Conservation (phyloP, 2,329 filamentous ascomycete species). For the Thielaviopsis punctulata region DNA sequence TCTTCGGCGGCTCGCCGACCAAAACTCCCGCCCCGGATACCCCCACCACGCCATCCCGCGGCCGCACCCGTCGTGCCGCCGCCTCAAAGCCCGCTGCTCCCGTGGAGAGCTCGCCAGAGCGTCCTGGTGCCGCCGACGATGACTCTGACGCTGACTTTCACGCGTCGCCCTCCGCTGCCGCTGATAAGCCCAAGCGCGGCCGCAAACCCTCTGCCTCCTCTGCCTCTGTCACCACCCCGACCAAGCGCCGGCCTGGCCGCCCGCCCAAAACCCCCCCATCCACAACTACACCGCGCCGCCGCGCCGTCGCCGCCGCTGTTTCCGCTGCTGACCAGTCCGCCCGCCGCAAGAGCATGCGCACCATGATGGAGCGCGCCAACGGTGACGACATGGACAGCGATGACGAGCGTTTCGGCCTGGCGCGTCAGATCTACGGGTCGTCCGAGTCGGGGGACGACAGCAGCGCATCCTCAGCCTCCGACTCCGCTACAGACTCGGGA, state of each 20-base stretch:
- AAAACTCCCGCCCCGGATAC: constrained; percentile 4
- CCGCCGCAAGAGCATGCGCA: constrained; percentile 64
- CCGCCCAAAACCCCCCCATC: constrained; percentile 16
- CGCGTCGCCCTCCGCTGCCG: not conserved
- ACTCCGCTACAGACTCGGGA: constrained; percentile 31
- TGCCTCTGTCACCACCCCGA: constrained; percentile 16
- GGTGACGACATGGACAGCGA: constrained; percentile 50
- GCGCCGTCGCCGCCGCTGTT: constrained; percentile 27
- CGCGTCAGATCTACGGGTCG: constrained; percentile 46
- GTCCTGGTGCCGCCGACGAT: constrained; percentile 1
- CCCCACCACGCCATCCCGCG: constrained; percentile 2
- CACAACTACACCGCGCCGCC: constrained; percentile 36
- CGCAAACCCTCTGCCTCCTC: constrained; percentile 11
- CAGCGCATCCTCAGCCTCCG: constrained; percentile 17
- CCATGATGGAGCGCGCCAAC: constrained; percentile 55
- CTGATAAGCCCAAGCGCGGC: constrained; percentile 6
- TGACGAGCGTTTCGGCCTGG: constrained; percentile 51
- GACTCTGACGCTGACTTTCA: constrained; percentile 6
- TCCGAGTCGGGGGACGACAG: constrained; percentile 16
- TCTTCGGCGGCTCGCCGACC: constrained; percentile 13
- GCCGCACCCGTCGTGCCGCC: constrained; percentile 5
- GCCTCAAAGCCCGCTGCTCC: not conserved
- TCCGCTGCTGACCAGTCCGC: constrained; percentile 72
- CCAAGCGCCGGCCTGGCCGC: constrained; percentile 20
- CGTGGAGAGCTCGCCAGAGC: constrained; percentile 5